Percentiles rank a stretch among this genome's conserved stretches.
phyloP scores from a whole-genome alignment of 1,139 yeast genomes.

The Groenewaldozyma auringiensis region DNA sequence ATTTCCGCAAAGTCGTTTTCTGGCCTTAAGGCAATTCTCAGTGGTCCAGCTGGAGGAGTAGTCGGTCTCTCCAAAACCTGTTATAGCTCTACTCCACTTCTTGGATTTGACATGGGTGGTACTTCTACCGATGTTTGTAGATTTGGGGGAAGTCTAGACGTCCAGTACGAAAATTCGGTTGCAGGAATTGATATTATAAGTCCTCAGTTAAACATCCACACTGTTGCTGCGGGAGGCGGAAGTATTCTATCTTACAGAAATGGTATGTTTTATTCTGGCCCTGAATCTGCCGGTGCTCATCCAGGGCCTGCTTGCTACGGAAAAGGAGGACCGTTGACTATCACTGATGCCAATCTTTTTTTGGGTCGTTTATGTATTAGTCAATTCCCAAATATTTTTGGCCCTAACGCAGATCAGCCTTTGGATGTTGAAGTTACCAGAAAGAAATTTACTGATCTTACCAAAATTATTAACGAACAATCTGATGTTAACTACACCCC shows the following conservation, averaged over 20 bases:
- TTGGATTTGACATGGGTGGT: constrained; percentile 40
- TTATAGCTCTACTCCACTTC: constrained; percentile 27
- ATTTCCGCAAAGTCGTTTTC: constrained; percentile 29
- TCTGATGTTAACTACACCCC: constrained; percentile 26
- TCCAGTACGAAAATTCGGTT: constrained; percentile 29
- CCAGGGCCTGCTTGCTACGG: constrained; percentile 38
- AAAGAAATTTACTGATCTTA: constrained; percentile 27
- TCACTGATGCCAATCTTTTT: constrained; percentile 35
- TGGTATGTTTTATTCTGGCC: constrained; percentile 33
- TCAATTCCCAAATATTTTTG: constrained; percentile 33
- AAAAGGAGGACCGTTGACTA: constrained; percentile 35
- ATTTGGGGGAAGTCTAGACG: constrained; percentile 31
- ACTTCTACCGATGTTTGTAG: constrained; percentile 37
- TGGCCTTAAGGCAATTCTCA: constrained; percentile 32
- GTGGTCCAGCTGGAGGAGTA: constrained; percentile 41
- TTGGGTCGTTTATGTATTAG: constrained; percentile 33
- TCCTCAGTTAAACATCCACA: constrained; percentile 35
- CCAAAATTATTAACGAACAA: constrained; percentile 28
- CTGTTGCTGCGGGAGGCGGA: constrained; percentile 39
- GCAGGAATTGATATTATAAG: constrained; percentile 34
- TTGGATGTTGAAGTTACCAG: constrained; percentile 28
- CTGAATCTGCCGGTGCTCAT: constrained; percentile 35
- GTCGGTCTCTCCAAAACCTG: constrained; percentile 34
- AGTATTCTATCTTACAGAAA: constrained; percentile 32
- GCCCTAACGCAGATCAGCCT: constrained; percentile 31